Base-by-base conservation (phyloP, 1,284 basidiomycete genomes). In the Violaceomyces palustris region DNA sequence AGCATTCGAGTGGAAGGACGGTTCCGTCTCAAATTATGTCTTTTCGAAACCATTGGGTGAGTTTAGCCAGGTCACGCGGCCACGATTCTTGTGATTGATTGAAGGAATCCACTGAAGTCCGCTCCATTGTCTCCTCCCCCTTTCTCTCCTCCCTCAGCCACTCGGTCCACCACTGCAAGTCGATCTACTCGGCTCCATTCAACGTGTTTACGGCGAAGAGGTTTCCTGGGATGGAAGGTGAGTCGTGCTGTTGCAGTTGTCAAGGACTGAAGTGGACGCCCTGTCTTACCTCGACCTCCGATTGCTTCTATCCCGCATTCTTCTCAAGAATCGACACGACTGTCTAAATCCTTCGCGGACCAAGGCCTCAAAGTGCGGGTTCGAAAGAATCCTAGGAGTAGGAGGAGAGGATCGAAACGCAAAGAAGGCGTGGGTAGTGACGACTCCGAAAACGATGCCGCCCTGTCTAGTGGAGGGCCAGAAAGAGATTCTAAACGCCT, bases 11-110 rank as follows among this genome's bases (percentile, higher is more conserved):
- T 89, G 11, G 92, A 97, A 73, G 93, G 92, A 1, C 83, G 78
- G 28, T 85, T 83, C 67, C 79, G 89, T 15, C 80, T 97, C 49
- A 96, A 94, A 75, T 85, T 63, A 74, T 96, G 52, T 33, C 54
- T 69, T 2, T 97, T 88, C 69, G 92, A 96, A 75, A 89, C 94
- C 42, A 86, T 92, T 40, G 86, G 86, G 86, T 89, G 67, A 74
- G 87, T 81, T 25, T 8, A 34, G 23, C 22, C 24, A 32, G 26
- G 5, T 28, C 34, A 14, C 9, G 18, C 22, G 17, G 17, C 33
- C 9, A 35, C 33, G 17, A 9, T 15, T n/a, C n/a, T n/a, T n/a
- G n/a, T n/a, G n/a, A n/a, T n/a, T n/a, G n/a, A n/a, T n/a, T n/a
- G n/a, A n/a, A n/a, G n/a, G n/a, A n/a, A n/a, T n/a, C n/a, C n/a